Conservation (phyloP, 1,284 basidiomycete genomes). For the Apiotrichum mycotoxinovorans region DNA sequence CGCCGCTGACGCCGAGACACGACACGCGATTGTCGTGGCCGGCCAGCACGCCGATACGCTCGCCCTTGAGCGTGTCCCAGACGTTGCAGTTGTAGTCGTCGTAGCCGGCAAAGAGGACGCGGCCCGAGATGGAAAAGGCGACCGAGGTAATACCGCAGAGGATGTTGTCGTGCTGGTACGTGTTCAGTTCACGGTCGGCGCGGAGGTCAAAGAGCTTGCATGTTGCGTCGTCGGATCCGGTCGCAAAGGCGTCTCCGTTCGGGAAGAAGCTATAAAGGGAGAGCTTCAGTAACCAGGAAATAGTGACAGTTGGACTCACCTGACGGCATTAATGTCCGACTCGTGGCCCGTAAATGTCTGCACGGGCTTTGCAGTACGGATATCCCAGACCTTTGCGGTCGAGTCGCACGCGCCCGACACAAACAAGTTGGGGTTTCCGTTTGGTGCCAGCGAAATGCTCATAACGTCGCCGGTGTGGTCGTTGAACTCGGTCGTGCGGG, state of each 20-base stretch:
- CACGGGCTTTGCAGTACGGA: conserved; percentile 90
- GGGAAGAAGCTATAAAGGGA: conserved; percentile 90
- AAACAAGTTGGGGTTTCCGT: conserved; percentile 90
- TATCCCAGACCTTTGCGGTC: conserved; percentile 98
- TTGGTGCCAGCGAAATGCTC: conserved; percentile 92
- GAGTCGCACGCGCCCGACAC: conserved; percentile 98
- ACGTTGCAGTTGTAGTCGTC: conserved; percentile 99
- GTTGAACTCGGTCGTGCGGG: conserved; percentile 91
- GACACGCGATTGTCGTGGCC: conserved; percentile 98
- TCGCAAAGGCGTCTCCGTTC: conserved; percentile 96
- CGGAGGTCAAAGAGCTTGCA: conserved; percentile 97
- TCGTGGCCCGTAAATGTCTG: conserved; percentile 99
- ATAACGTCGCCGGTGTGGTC: conserved; percentile 99
- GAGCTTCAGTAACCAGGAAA: neutral
- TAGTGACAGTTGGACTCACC: conserved; percentile 61
- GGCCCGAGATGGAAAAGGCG: conserved; percentile 93
- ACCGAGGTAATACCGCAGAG: conserved; percentile 98
- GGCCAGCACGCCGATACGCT: conserved; percentile 91
- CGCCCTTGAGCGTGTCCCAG: conserved; percentile 98
- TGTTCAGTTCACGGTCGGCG: conserved; percentile 92
- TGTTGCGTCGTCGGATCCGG: conserved; percentile 97
- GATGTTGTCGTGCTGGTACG: conserved; percentile 97
- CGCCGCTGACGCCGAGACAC: conserved; percentile 90
- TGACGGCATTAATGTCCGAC: conserved; percentile 98
- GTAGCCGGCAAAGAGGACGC: conserved; percentile 96